Conservation (phyloP, 1,284 basidiomycete species). For the Naganishia albida region DNA sequence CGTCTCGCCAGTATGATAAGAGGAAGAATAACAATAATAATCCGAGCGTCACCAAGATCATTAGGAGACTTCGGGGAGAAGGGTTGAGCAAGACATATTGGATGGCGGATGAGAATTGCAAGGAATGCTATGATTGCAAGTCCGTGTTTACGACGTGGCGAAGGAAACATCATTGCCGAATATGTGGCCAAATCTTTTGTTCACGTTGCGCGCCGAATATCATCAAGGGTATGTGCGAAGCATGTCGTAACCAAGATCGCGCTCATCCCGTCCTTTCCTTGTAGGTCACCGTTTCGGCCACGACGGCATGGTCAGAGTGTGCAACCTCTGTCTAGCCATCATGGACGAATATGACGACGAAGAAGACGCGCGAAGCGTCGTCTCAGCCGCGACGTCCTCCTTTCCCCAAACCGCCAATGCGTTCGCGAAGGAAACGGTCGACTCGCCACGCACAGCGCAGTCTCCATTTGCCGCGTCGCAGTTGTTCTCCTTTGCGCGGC, state of each 20-base stretch:
- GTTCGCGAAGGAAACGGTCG: slow-evolving; percentile 9
- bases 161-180: slow-evolving; percentile 90
- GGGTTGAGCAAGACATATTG: slow-evolving; percentile 70
- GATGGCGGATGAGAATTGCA: slow-evolving; percentile 96
- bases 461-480: slow-evolving; percentile 87
- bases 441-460: slow-evolving; percentile 50
- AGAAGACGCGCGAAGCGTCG: slow-evolving; percentile 69
- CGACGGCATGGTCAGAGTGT: slow-evolving; percentile 87
- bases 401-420: slow-evolving; percentile 28
- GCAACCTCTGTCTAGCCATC: slow-evolving; percentile 90
- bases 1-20: slow-evolving; percentile 18
- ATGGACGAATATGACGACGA: slow-evolving; percentile 75
- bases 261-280: too few relatives aligned
- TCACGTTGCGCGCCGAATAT: slow-evolving; percentile 95
- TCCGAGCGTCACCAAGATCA: slow-evolving; percentile 79
- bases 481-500: slow-evolving; percentile 59
- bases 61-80: slow-evolving; percentile 82
- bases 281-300: slow-evolving; percentile 80
- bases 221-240: slow-evolving; percentile 66
- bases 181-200: slow-evolving; percentile 89
- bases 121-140: slow-evolving; percentile 90
- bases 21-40: slow-evolving; percentile 69
- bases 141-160: slow-evolving; percentile 80
- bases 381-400: slow-evolving; percentile 61
- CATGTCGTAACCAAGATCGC: too few relatives aligned